Evolutionary conservation across 176 grass and related monocot genomes (phyloP).

Genomic region (Cenchrus fungigraminus): DNA sequence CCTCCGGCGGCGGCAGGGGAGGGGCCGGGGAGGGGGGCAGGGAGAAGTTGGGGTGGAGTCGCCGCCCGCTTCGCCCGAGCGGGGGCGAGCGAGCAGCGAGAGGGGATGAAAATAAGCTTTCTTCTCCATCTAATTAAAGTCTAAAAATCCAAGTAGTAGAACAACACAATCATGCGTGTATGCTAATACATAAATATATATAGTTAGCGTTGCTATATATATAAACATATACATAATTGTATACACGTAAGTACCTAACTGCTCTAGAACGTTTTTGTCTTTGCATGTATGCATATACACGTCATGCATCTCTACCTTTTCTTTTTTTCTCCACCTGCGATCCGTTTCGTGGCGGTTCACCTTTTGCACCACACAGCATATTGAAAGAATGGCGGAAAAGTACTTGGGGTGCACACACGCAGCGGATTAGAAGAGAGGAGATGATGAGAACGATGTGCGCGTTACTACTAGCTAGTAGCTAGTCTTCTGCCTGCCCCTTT

Average conservation of each 20-base stretch:
- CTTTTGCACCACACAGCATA: not conserved
- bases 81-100: no score
- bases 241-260: constrained; percentile 37
- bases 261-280: constrained; percentile 27
- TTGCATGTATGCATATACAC: no score
- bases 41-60: no score
- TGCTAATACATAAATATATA: no score
- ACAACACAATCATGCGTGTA: not conserved
- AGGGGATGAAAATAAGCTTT: no score
- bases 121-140: no score
- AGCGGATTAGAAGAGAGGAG: not conserved
- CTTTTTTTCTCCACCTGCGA: not conserved
- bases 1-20: no score
- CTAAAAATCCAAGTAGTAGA: no score
- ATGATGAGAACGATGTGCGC: not conserved
- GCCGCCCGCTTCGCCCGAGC: no score
- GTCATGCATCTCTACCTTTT: not conserved
- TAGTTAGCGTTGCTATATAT: not conserved
- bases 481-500: constrained; percentile 21
- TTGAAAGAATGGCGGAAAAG: not conserved
- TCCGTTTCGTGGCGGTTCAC: not conserved
- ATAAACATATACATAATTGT: not conserved
- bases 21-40: no score
- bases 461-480: not conserved
- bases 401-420: not conserved